Conservation (phyloP, 1,139 yeast genomes). For the Protomyces arabidopsidicola region DNA sequence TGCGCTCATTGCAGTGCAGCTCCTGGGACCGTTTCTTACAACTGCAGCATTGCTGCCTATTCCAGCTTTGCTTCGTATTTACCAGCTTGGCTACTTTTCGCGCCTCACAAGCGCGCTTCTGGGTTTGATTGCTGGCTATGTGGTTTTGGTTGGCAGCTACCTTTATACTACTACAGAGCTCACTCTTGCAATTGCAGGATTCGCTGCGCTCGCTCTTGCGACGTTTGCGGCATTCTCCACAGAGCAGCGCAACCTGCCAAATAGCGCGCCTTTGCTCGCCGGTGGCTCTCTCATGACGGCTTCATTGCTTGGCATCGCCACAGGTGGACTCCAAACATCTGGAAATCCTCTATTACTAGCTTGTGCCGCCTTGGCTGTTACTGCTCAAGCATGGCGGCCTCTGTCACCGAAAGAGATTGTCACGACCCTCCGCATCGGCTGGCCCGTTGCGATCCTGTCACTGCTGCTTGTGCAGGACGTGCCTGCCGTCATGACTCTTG, state of each 20-base stretch:
- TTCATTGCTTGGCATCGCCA: neutral
- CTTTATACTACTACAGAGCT: neutral
- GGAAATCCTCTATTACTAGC: neutral
- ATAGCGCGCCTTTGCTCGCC: neutral
- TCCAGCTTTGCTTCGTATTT: neutral
- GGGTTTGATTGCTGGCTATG: neutral
- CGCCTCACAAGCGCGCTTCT: neutral
- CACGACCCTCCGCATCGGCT: neutral
- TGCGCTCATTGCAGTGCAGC: neutral
- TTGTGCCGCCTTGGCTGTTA: neutral
- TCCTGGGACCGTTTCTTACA: neutral
- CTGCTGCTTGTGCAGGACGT: neutral
- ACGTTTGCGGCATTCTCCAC: neutral
- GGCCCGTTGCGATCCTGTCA: neutral
- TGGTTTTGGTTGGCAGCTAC: neutral
- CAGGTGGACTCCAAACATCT: neutral
- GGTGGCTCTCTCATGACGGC: neutral
- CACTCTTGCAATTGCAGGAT: neutral
- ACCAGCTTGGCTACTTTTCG: neutral
- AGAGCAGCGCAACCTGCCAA: neutral
- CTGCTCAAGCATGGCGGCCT: neutral
- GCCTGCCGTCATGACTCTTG: neutral
- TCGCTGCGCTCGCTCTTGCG: neutral
- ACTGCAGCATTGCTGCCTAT: neutral
- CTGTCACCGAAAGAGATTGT: neutral